These are phyloP conservation scores for Marasmius oreades DNA, from an alignment of 1,284 basidiomycete species.

Conservation along the genomic window DNA sequence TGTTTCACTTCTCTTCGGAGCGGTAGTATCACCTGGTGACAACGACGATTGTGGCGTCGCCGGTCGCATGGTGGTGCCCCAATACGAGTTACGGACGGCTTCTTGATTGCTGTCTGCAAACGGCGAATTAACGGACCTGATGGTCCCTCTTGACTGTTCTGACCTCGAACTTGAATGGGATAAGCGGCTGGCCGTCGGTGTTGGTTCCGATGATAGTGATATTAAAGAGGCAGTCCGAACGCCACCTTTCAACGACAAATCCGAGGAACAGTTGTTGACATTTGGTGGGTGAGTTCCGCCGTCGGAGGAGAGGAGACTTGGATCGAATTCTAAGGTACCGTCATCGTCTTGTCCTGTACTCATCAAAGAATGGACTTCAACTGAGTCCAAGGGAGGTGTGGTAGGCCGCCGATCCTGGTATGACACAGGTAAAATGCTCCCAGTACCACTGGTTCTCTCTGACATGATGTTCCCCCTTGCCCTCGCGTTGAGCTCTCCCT, in stretches of 20 bases:
- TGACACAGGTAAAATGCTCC: neutral
- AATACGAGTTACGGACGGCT: neutral
- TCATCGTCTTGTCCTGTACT: neutral
- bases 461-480: neutral
- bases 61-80: neutral
- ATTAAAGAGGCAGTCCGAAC: neutral
- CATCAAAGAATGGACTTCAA: too few species aligned
- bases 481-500: neutral
- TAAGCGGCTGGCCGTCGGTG: neutral
- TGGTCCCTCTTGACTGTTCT: neutral
- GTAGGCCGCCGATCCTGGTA: neutral
- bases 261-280: neutral
- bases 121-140: neutral
- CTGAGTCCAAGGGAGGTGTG: neutral
- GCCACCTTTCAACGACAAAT: neutral
- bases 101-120: neutral
- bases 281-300: neutral
- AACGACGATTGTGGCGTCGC: neutral
- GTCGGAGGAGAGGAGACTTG: constrained; percentile 1
- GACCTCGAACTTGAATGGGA: neutral
- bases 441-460: neutral
- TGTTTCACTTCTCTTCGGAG: neutral
- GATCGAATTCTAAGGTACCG: neutral
- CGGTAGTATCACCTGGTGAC: neutral
- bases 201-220: constrained; percentile 1